phyloP scores from a whole-genome alignment of 2,329 filamentous ascomycete species.

The Fusarium compactum region DNA sequence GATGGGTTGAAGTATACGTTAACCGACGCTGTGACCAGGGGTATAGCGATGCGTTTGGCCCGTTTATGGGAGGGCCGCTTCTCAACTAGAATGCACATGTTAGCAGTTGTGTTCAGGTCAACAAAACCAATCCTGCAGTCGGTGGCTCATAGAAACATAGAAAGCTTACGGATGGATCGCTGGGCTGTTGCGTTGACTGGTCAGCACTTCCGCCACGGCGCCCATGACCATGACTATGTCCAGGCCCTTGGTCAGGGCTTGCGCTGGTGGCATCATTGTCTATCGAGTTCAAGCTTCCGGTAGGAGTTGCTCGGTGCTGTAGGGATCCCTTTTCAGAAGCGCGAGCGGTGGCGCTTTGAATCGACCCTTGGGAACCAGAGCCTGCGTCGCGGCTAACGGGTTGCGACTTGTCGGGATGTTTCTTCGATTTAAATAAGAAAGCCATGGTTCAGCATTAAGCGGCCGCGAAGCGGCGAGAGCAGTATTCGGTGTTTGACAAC shows the following conservation, averaged over 20 bases:
- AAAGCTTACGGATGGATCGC: conserved; percentile 58
- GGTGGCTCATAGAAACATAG: conserved; percentile 5
- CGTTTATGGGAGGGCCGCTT: conserved; percentile 63
- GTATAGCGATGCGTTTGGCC: conserved; percentile 84
- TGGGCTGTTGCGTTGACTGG: conserved; percentile 57
- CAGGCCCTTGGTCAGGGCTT: conserved; percentile 70
- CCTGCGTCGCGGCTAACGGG: conserved; percentile 67
- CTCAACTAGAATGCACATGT: conserved; percentile 59
- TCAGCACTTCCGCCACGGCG: conserved; percentile 66
- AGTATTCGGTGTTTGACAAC: conserved; percentile 30
- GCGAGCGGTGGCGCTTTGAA: conserved; percentile 63
- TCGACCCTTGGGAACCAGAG: conserved; percentile 59
- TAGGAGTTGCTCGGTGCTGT: conserved; percentile 74
- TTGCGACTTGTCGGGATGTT: conserved; percentile 72
- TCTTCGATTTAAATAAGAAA: conserved; percentile 87
- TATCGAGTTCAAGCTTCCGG: conserved; percentile 81
- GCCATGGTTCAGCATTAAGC: conserved; percentile 70
- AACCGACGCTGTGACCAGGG: conserved; percentile 94
- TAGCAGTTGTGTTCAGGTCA: conserved; percentile 18
- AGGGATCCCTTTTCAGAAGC: conserved; percentile 63
- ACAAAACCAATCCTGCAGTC: background rate
- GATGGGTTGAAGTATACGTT: conserved; percentile 84
- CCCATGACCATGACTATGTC: conserved; percentile 60
- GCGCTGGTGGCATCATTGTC: conserved; percentile 67
- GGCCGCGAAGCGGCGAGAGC: conserved; percentile 53